A percentile compares a stretch with the other conserved stretches of the same genome.
Evolutionary conservation across 106 monocot species (phyloP).

Genomic region (Dendrobium chrysotoxum): DNA sequence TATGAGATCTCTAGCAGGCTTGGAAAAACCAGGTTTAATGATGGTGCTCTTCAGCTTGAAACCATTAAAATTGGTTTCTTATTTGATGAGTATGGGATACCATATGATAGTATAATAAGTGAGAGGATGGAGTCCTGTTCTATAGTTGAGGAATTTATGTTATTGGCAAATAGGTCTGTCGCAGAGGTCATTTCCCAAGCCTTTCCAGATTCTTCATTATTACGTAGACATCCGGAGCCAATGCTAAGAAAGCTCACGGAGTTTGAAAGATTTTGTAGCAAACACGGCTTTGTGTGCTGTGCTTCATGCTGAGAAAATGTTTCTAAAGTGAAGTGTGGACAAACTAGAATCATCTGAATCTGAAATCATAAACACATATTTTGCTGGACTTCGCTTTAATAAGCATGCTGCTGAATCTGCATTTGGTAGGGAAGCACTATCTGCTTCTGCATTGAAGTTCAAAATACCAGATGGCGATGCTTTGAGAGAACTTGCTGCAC

Average conservation of each 20-base stretch:
- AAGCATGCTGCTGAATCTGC: constrained; percentile 47
- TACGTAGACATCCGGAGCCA: constrained; percentile 91
- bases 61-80: constrained; percentile 58
- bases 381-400: constrained; percentile 56
- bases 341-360: background rate
- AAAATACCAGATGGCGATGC: constrained; percentile 40
- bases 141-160: constrained; percentile 87
- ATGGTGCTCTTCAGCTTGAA: constrained; percentile 77
- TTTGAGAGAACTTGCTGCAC: constrained; percentile 62
- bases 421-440: constrained; percentile 54
- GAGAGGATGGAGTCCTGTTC: constrained; percentile 57
- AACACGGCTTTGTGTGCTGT: constrained; percentile 73
- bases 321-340: constrained; percentile 27
- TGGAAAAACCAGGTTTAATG: constrained; percentile 59
- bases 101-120: constrained; percentile 43
- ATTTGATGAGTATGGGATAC: constrained; percentile 77
- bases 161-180: constrained; percentile 70
- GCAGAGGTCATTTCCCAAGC: constrained; percentile 73
- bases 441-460: constrained; percentile 43
- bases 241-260: constrained; percentile 73
- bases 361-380: constrained; percentile 21
- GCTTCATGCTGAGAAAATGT: constrained; percentile 67
- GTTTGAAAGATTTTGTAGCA: constrained; percentile 74
- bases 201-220: constrained; percentile 74
- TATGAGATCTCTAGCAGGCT: constrained; percentile 56